Percentiles rank a stretch among this genome's conserved stretches.
phyloP scores from a whole-genome alignment of 495 filamentous ascomycete species.

The Daldinia grandis region DNA sequence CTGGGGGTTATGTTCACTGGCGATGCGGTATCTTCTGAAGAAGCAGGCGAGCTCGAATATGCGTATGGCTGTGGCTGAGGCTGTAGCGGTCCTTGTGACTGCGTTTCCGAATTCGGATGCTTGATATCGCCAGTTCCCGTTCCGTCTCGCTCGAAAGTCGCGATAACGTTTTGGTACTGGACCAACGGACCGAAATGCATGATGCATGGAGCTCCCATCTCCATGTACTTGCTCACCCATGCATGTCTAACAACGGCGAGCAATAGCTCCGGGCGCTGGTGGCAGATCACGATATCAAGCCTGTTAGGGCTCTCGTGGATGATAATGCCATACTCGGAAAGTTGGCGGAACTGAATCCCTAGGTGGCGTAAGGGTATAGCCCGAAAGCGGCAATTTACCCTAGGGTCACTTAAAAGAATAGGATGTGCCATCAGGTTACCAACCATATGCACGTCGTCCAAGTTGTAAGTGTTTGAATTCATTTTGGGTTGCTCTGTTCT shows the following conservation, averaged over 20 bases:
- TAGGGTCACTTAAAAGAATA: background rate
- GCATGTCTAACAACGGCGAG: conserved; percentile 7
- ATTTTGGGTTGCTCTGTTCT: background rate
- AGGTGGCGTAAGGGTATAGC: conserved; percentile 14
- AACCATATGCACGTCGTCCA: conserved; percentile 14
- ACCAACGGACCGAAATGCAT: conserved; percentile 17
- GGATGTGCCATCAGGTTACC: background rate
- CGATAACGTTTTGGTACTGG: background rate
- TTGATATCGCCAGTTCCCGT: background rate
- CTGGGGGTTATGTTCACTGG: background rate
- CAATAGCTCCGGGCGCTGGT: background rate
- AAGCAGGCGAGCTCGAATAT: background rate
- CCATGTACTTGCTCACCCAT: conserved; percentile 37
- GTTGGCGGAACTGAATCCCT: background rate
- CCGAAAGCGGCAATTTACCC: conserved; percentile 15
- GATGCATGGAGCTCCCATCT: conserved; percentile 1
- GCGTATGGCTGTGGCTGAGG: background rate
- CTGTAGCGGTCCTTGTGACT: background rate
- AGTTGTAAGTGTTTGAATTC: conserved; percentile 1
- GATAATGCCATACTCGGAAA: conserved; percentile 25
- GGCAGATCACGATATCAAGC: background rate
- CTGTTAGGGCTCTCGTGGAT: conserved; percentile 16
- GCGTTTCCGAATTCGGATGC: too few species aligned
- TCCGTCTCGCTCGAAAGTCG: background rate
- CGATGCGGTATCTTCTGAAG: background rate